Percentiles rank a stretch among this genome's conserved stretches.
Conservation (phyloP, 1,139 yeast genomes). For the Sugiyamaella grinbergsii region DNA sequence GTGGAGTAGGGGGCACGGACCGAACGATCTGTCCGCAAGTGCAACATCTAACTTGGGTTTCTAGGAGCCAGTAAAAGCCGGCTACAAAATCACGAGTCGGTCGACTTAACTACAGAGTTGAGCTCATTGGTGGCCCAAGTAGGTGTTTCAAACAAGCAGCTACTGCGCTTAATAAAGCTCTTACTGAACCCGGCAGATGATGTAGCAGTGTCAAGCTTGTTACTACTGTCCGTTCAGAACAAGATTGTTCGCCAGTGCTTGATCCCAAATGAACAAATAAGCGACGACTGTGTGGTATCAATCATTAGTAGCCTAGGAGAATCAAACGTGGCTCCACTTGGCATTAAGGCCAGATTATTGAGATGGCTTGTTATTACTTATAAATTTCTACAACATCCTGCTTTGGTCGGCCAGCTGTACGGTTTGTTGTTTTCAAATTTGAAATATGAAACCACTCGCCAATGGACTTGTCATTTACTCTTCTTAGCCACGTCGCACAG, state of each 20-base stretch:
- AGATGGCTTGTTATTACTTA: slow-evolving; percentile 48
- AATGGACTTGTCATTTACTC: slow-evolving; percentile 49
- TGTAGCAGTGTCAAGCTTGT: background rate
- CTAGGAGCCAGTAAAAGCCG: slow-evolving; percentile 2
- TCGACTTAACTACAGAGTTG: slow-evolving; percentile 2
- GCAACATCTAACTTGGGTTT: background rate
- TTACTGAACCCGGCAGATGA: background rate
- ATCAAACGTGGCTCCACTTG: slow-evolving; percentile 30
- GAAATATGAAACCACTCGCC: slow-evolving; percentile 50
- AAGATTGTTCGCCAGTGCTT: slow-evolving; percentile 38
- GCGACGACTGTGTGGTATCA: slow-evolving; percentile 34
- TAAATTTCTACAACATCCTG: slow-evolving; percentile 38
- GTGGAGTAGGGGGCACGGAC: no score
- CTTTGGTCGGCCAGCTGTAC: slow-evolving; percentile 37
- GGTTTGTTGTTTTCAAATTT: slow-evolving; percentile 49
- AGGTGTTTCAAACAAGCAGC: slow-evolving; percentile 10
- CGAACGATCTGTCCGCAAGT: no score
- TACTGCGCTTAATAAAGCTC: background rate
- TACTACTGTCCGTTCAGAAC: slow-evolving; percentile 8
- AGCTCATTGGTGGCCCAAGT: background rate
- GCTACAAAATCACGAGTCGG: slow-evolving; percentile 1
- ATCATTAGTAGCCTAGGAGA: slow-evolving; percentile 42
- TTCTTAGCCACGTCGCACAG: slow-evolving; percentile 43
- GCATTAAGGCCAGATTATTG: slow-evolving; percentile 41
- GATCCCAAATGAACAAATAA: slow-evolving; percentile 41